phyloP scores from a whole-genome alignment of 352 stramenopile species.

The Discostella stelligera region DNA sequence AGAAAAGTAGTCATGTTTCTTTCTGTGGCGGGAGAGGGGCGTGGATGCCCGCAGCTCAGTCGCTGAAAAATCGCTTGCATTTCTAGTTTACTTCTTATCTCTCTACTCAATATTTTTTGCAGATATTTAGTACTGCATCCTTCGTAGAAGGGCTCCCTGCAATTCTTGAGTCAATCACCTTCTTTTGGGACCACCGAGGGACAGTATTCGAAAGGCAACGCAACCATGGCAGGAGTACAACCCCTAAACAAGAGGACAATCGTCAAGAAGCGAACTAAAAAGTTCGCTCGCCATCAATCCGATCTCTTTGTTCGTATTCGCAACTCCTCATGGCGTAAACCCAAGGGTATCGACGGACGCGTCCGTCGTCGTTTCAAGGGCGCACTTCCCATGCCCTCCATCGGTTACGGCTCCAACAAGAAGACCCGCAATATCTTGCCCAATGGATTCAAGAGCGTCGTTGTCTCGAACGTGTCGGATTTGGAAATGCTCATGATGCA shows the following conservation, averaged over 20 bases:
- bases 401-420: slow-evolving; percentile 99
- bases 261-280: slow-evolving; percentile 99
- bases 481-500: slow-evolving; percentile 96
- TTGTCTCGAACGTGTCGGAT: slow-evolving; percentile 97
- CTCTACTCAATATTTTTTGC: not conserved
- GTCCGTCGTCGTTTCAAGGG: slow-evolving; percentile 99
- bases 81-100: slow-evolving; percentile 1
- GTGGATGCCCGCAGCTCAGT: not conserved
- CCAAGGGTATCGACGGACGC: slow-evolving; percentile 99
- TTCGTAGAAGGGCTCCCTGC: not conserved
- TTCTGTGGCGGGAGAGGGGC: no score
- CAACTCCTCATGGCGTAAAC: slow-evolving; percentile 93
- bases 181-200: not conserved
- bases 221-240: slow-evolving; percentile 82
- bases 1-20: no score
- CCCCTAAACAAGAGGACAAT: slow-evolving; percentile 88
- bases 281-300: slow-evolving; percentile 99
- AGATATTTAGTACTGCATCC: not conserved
- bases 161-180: not conserved
- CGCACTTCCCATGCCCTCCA: slow-evolving; percentile 96
- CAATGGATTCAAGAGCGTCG: slow-evolving; percentile 99
- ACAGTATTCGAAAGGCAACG: slow-evolving; percentile 17
- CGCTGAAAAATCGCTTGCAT: not conserved
- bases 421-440: slow-evolving; percentile 97
- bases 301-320: slow-evolving; percentile 98